These are phyloP conservation scores for Alternaria sp. DNA, from an alignment of 2,329 filamentous ascomycete genomes.

Conservation along the genomic window DNA sequence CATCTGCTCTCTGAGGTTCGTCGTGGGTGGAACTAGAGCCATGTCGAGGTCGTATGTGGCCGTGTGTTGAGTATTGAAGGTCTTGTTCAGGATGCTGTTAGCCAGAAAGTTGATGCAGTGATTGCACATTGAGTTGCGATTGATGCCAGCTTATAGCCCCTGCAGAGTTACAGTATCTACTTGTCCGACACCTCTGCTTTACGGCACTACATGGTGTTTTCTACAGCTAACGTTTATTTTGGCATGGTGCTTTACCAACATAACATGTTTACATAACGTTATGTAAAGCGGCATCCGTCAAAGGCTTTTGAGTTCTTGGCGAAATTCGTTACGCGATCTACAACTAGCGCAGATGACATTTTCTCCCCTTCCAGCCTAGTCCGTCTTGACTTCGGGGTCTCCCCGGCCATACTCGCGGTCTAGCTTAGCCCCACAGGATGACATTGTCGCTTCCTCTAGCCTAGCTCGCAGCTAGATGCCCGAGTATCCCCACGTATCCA, in stretches of 20 bases:
- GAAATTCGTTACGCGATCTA: not conserved
- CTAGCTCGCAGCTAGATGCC: not conserved
- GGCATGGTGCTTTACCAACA: too few species aligned
- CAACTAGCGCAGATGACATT: not conserved
- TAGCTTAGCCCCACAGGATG: not conserved
- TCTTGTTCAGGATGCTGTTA: too few species aligned
- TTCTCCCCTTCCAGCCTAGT: not conserved
- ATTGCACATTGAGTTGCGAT: too few species aligned
- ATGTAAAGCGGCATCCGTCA: too few species aligned
- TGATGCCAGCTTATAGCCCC: too few species aligned
- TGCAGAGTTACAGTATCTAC: too few species aligned
- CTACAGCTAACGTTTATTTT: too few species aligned
- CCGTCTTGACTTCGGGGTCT: not conserved
- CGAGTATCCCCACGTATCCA: not conserved
- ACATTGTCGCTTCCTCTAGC: not conserved
- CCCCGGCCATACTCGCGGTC: not conserved
- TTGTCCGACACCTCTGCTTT: too few species aligned
- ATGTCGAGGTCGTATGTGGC: not conserved
- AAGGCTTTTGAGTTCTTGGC: not conserved
- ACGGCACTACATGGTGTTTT: too few species aligned
- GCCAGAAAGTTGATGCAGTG: not conserved
- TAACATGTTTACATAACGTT: too few species aligned
- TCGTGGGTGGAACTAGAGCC: not conserved
- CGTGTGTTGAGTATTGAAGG: too few species aligned
- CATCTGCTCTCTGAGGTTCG: conserved; percentile 1